Evolutionary conservation across 805 yeast genomes (phyloP), one percentile per base, ranked within the genome.

Genomic region (Saccharomycopsis guyanensis): DNA sequence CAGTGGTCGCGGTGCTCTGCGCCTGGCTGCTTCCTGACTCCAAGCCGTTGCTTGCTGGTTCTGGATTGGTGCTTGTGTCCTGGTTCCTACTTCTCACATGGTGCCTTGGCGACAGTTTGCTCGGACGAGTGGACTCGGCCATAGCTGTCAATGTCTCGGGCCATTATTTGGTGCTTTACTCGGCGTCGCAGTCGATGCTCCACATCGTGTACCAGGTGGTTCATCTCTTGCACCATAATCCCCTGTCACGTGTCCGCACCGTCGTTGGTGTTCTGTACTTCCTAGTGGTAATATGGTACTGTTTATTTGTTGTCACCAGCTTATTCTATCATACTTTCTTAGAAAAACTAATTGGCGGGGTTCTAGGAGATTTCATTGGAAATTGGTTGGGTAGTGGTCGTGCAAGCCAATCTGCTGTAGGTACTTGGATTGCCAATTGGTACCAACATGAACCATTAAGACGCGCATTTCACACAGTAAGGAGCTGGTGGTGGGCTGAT

Each of bases 241-340:
- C n/a, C n/a, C n/a, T n/a, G n/a, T n/a, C n/a, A n/a, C n/a, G n/a
- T 15, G 25, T 15, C 43, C 7, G 12, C 45, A 22, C 19, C 43
- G 6, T 16, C 16, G 10, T 24, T 22, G 36, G 19, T 5, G 16
- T 7, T 20, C 12, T 5, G 8, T 8, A 5, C 13, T 3, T 15
- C 13, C 4, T 39, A 18, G 13, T 7, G 23, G n/a, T n/a, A 5
- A n/a, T 37, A 3, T 49, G 52, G 52, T 31, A 22, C 36, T 29
- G 40, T 8, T 13, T 49, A 15, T 45, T 45, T 16, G 15, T 34
- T n/a, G 33, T 41, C 3, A 49, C 52, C 18, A 18, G 42, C n/a
- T 13, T 49, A 2, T 45, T 45, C 22, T 49, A 39, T 32, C 52
- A 49, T 23, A 41, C 46, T 1, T 29, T 49, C 24, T 22, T 32